Conservation (phyloP, 2,329 filamentous ascomycete genomes). For the Colletotrichum cereale region DNA sequence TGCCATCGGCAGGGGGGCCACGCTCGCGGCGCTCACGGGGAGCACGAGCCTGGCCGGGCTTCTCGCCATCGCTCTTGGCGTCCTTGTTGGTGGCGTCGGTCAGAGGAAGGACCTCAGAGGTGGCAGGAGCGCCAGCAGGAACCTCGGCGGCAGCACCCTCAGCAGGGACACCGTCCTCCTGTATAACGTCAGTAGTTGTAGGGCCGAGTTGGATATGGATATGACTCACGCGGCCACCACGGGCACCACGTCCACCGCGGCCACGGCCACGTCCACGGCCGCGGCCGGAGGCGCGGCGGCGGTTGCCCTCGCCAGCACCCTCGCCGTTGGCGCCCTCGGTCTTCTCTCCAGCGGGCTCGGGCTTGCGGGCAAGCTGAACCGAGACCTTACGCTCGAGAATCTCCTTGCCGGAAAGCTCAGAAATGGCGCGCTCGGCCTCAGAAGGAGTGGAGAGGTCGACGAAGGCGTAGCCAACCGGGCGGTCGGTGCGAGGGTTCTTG, state of each 20-base stretch:
- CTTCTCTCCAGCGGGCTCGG: slow-evolving; percentile 86
- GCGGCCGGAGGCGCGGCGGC: slow-evolving; percentile 73
- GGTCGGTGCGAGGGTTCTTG: slow-evolving; percentile 98
- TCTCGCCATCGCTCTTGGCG: slow-evolving; percentile 71
- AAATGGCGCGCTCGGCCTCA: slow-evolving; percentile 95
- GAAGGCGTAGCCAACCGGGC: slow-evolving; percentile 98
- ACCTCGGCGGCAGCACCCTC: slow-evolving; percentile 60
- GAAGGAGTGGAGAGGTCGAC: slow-evolving; percentile 95
- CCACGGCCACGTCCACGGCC: slow-evolving; percentile 78
- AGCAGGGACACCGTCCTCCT: slow-evolving; percentile 60
- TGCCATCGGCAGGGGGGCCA: slow-evolving; percentile 95
- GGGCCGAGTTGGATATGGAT: not conserved
- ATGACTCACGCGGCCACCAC: slow-evolving; percentile 61
- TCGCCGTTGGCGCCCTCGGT: slow-evolving; percentile 81
- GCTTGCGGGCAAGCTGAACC: slow-evolving; percentile 98
- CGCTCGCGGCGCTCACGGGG: slow-evolving; percentile 80
- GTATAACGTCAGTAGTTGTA: slow-evolving; percentile 41
- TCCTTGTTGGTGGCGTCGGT: slow-evolving; percentile 72
- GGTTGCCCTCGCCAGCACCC: slow-evolving; percentile 75
- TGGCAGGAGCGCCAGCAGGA: slow-evolving; percentile 58
- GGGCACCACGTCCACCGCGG: slow-evolving; percentile 74
- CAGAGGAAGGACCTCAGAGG: slow-evolving; percentile 68
- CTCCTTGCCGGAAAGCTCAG: slow-evolving; percentile 95
- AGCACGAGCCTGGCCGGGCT: slow-evolving; percentile 63
- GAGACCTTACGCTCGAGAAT: slow-evolving; percentile 99